Conservation (phyloP, 2,329 filamentous ascomycete species). For the Zymoseptoria brevis region DNA sequence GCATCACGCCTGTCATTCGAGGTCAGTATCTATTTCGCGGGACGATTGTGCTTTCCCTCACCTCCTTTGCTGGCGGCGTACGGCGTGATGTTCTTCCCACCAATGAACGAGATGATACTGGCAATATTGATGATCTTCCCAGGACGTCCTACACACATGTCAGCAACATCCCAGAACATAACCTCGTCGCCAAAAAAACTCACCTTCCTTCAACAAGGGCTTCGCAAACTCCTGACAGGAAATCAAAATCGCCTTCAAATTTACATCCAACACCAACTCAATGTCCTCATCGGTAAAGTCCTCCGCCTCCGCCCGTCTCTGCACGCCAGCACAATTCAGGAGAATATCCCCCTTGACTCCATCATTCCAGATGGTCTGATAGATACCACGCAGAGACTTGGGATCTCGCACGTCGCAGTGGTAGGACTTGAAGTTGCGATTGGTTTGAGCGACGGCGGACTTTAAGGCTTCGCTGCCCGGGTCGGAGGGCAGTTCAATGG, state of each 20-base stretch:
- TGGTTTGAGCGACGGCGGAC: conserved; percentile 5
- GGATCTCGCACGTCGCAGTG: conserved; percentile 11
- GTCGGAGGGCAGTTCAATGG: conserved; percentile 15
- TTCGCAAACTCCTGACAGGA: conserved; percentile 21
- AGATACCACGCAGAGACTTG: conserved; percentile 9
- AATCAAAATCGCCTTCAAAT: conserved; percentile 18
- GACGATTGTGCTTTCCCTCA: too few species aligned
- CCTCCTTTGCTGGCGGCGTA: conserved; percentile 78
- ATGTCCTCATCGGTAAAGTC: conserved; percentile 26
- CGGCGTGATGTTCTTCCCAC: conserved; percentile 64
- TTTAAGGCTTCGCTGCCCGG: conserved; percentile 5
- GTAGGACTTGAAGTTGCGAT: conserved; percentile 12
- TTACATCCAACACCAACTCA: conserved; percentile 21
- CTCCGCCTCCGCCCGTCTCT: conserved; percentile 21
- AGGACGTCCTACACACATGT: conserved; percentile 4
- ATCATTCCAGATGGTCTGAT: conserved; percentile 17
- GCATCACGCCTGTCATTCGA: conserved; percentile 49
- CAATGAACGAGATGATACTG: conserved; percentile 19
- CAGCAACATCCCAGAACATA: neutral
- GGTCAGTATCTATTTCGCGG: too few species aligned
- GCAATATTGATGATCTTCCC: conserved; percentile 25
- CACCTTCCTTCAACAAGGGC: conserved; percentile 12
- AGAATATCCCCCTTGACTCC: conserved; percentile 22
- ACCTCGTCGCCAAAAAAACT: neutral
- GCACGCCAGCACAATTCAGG: conserved; percentile 26